Percentiles rank a stretch among this genome's conserved stretches.
Evolutionary conservation across 192 early-diverging fungal genomes (phyloP).

Genomic region (Powellomyces hirtus): DNA sequence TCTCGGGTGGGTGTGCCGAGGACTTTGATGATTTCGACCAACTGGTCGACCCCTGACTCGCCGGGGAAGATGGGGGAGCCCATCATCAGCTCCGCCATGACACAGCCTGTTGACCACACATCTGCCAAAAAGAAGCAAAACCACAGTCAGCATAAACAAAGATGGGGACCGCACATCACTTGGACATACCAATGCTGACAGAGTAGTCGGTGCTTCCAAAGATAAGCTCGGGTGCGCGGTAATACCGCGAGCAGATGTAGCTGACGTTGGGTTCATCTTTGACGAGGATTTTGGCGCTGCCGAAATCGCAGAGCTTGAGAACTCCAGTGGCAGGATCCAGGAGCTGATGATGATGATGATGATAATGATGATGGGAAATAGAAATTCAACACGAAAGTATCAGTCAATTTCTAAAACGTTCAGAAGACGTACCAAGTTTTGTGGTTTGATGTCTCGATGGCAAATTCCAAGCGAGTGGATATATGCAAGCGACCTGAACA

Average conservation of each 20-base stretch:
- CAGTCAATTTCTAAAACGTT: not conserved
- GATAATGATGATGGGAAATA: not conserved
- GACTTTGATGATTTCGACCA: constrained; percentile 99
- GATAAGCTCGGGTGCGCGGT: constrained; percentile 92
- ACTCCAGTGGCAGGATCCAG: constrained; percentile 87
- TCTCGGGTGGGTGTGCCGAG: constrained; percentile 94
- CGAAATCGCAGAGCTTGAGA: constrained; percentile 98
- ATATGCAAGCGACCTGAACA: constrained; percentile 95
- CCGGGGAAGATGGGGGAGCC: constrained; percentile 96
- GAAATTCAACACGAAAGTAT: not conserved
- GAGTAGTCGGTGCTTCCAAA: constrained; percentile 90
- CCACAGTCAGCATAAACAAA: not conserved
- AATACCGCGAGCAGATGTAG: constrained; percentile 98
- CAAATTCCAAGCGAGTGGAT: constrained; percentile 97
- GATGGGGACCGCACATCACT: not conserved
- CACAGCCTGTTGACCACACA: constrained; percentile 98
- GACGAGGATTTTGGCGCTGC: constrained; percentile 92
- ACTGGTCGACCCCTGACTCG: constrained; percentile 92
- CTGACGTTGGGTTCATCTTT: constrained; percentile 97
- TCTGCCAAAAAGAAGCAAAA: constrained; percentile 43
- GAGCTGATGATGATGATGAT: constrained; percentile 42
- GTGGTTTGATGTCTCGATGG: constrained; percentile 99
- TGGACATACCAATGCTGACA: constrained; percentile 57
- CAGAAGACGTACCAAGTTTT: constrained; percentile 70
- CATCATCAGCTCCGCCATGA: constrained; percentile 92